These are phyloP conservation scores for Cymbopogon citratus DNA, from an alignment of 176 grass and related monocot genomes.

Conservation along the genomic window DNA sequence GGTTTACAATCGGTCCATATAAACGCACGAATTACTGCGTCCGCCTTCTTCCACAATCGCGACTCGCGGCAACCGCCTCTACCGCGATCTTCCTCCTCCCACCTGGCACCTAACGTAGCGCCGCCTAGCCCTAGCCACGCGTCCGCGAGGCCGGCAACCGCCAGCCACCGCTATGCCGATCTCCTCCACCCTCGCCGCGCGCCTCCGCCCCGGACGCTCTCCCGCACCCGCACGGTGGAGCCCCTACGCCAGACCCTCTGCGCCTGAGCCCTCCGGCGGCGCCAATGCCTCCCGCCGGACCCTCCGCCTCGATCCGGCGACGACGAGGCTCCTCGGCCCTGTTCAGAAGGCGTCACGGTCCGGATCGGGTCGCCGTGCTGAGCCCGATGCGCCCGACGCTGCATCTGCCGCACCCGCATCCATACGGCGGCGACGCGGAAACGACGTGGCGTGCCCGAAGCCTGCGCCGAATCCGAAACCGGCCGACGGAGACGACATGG, in stretches of 20 bases:
- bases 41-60: no score
- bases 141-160: not conserved
- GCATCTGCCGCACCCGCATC: not conserved
- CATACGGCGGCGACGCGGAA: not conserved
- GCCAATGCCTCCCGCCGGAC: not conserved
- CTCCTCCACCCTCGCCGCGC: conserved; percentile 23
- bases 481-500: no score
- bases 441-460: not conserved
- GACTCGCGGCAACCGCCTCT: no score
- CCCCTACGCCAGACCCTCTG: conserved; percentile 24
- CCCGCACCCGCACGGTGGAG: not conserved
- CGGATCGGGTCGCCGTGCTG: not conserved
- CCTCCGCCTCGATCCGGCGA: not conserved
- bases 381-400: not conserved
- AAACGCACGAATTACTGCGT: no score
- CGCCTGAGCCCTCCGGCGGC: not conserved
- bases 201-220: not conserved
- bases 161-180: conserved; percentile 23
- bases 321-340: conserved; percentile 22
- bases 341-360: not conserved
- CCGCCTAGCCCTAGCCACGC: no score
- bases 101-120: no score
- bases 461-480: not conserved
- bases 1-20: no score
- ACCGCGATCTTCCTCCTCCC: no score